Conservation (phyloP, 2,329 filamentous ascomycete species). For the Fusarium floridanum region DNA sequence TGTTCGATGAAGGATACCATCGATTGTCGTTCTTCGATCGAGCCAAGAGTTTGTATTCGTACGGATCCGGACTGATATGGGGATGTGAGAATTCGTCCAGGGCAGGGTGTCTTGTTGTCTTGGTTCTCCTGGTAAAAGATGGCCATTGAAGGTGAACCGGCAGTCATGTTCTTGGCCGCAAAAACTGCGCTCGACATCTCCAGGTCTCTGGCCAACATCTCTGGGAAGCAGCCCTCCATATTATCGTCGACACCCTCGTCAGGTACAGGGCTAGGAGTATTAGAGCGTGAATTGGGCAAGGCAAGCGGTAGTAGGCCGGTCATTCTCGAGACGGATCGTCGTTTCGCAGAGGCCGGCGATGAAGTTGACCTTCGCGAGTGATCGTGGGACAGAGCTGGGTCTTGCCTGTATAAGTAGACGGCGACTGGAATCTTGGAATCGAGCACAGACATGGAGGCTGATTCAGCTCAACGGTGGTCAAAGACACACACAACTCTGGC, state of each 20-base stretch:
- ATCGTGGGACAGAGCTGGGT: constrained; percentile 24
- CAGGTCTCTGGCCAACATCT: constrained; percentile 67
- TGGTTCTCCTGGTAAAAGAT: constrained; percentile 50
- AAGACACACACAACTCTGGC: constrained; percentile 30
- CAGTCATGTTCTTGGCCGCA: constrained; percentile 64
- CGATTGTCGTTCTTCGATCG: constrained; percentile 54
- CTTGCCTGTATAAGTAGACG: constrained; percentile 45
- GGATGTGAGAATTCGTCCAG: constrained; percentile 40
- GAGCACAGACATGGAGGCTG: constrained; percentile 32
- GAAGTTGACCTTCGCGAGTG: constrained; percentile 27
- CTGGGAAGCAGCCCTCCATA: constrained; percentile 62
- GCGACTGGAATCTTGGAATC: constrained; percentile 36
- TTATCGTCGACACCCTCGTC: constrained; percentile 48
- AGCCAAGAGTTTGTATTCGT: constrained; percentile 48
- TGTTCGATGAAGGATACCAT: constrained; percentile 52
- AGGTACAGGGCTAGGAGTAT: constrained; percentile 35
- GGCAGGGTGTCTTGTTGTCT: constrained; percentile 22
- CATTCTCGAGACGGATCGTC: constrained; percentile 56
- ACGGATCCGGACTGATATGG: constrained; percentile 49
- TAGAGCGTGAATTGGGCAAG: constrained; percentile 48
- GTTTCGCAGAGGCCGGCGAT: constrained; percentile 39
- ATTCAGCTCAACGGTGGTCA: constrained; percentile 18
- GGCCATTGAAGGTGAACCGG: constrained; percentile 59
- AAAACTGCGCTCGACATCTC: constrained; percentile 64
- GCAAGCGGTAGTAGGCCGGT: constrained; percentile 55